phyloP scores from a whole-genome alignment of 2,329 filamentous ascomycete species.

The Monilinia fructicola region DNA sequence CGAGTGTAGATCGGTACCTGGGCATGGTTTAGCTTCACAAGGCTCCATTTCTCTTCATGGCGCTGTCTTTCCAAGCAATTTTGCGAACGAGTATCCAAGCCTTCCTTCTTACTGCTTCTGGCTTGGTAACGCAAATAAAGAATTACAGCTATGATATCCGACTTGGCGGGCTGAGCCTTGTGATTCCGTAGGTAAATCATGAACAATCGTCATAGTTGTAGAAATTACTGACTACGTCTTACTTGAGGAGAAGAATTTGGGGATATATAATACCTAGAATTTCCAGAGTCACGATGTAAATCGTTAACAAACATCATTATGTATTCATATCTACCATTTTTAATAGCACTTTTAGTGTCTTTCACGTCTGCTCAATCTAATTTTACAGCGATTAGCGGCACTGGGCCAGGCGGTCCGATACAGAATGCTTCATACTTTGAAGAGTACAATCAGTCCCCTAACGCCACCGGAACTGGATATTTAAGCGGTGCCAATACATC shows the following conservation, averaged over 20 bases:
- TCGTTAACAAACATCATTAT: not conserved
- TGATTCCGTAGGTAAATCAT: not conserved
- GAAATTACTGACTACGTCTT: not conserved
- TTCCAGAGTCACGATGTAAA: not conserved
- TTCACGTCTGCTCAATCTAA: not conserved
- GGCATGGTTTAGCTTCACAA: not conserved
- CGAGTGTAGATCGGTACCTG: not conserved
- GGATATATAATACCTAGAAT: not conserved
- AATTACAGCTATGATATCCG: not conserved
- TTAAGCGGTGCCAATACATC: constrained; percentile 5
- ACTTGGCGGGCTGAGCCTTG: not conserved
- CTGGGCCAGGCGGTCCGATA: not conserved
- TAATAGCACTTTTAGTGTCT: not conserved
- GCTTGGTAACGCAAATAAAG: not conserved
- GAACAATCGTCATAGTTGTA: not conserved
- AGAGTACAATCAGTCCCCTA: constrained; percentile 6
- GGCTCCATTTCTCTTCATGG: not conserved
- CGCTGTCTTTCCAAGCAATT: not conserved
- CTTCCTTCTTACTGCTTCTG: not conserved
- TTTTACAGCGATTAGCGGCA: not conserved
- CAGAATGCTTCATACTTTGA: constrained; percentile 8
- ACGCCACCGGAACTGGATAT: not conserved
- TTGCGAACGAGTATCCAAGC: not conserved
- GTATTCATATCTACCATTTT: not conserved
- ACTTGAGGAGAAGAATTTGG: not conserved